Conservation (phyloP, 2,329 filamentous ascomycete species). For the Samsoniella hepiali region DNA sequence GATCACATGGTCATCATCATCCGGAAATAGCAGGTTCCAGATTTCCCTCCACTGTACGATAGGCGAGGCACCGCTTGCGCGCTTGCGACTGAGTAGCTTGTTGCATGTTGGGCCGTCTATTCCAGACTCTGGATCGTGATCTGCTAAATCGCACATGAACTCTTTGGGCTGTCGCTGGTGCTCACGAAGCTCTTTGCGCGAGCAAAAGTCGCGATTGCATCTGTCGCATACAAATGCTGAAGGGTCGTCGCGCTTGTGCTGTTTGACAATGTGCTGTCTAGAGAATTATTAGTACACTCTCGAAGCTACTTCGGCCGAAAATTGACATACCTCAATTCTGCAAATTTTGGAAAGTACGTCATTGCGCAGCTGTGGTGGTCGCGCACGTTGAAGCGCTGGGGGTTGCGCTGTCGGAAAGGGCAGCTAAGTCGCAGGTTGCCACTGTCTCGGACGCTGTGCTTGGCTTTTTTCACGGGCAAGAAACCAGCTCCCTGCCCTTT, state of each 20-base stretch:
- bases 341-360: conserved; percentile 41
- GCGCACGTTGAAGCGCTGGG: conserved; percentile 43
- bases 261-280: conserved; percentile 43
- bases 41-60: conserved; percentile 41
- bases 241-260: conserved; percentile 41
- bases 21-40: conserved; percentile 42
- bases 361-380: conserved; percentile 44
- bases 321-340: conserved; percentile 35
- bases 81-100: conserved; percentile 39
- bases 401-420: conserved; percentile 44
- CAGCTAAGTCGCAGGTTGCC: conserved; percentile 41
- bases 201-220: conserved; percentile 38
- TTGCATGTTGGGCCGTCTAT: conserved; percentile 40
- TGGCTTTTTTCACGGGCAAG: conserved; percentile 29
- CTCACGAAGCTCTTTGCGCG: conserved; percentile 38
- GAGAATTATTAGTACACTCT: conserved; percentile 14
- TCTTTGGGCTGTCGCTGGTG: conserved; percentile 40
- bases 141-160: conserved; percentile 40
- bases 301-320: too few relatives aligned
- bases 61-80: conserved; percentile 36
- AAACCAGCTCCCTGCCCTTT: conserved; percentile 30
- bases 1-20: conserved; percentile 28
- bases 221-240: conserved; percentile 40
- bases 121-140: conserved; percentile 39
- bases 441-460: conserved; percentile 34